Evolutionary conservation across 768 basidiomycete species (phyloP).

Genomic region (Plicaturopsis crispa): DNA sequence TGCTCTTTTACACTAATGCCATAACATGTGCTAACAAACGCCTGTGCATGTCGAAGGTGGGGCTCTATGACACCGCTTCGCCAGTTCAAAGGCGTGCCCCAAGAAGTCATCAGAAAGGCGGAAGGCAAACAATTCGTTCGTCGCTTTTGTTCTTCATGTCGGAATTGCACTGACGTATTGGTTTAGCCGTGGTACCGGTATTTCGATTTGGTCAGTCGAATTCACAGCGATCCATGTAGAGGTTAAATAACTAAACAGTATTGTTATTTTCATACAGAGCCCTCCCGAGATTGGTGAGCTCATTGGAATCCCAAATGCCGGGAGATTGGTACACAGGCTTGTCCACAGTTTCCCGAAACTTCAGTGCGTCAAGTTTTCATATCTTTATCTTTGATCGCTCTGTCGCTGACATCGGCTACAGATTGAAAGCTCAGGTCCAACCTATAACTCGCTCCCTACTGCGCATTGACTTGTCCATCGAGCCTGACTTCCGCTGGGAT

Average conservation of each 20-base stretch:
- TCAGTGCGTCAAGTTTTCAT: slow-evolving; percentile 41
- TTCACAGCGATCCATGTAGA: not conserved
- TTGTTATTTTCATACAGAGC: slow-evolving; percentile 34
- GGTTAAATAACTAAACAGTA: slow-evolving; percentile 4
- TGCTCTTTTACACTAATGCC: slow-evolving; percentile 3
- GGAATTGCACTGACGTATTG: slow-evolving; percentile 2
- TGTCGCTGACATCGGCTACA: slow-evolving; percentile 16
- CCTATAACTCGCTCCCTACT: slow-evolving; percentile 93
- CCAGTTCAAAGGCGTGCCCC: slow-evolving; percentile 89
- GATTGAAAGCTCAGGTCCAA: slow-evolving; percentile 91
- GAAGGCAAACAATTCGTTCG: slow-evolving; percentile 96
- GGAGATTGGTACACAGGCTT: slow-evolving; percentile 82
- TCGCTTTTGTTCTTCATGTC: slow-evolving; percentile 9
- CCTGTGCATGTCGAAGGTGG: slow-evolving; percentile 55
- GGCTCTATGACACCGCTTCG: slow-evolving; percentile 94
- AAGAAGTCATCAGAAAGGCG: slow-evolving; percentile 81
- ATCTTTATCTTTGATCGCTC: slow-evolving; percentile 1
- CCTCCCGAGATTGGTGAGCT: slow-evolving; percentile 94
- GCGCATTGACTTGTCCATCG: slow-evolving; percentile 87
- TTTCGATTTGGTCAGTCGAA: slow-evolving; percentile 64
- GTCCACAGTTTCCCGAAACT: slow-evolving; percentile 97
- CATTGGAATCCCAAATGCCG: slow-evolving; percentile 90
- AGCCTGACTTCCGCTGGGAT: slow-evolving; percentile 98
- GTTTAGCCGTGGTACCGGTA: slow-evolving; percentile 90
- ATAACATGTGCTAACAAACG: not conserved